Percentiles rank a stretch among this genome's conserved stretches.
Evolutionary conservation across 2,329 filamentous ascomycete species (phyloP).

Genomic region (Alternaria dauci): DNA sequence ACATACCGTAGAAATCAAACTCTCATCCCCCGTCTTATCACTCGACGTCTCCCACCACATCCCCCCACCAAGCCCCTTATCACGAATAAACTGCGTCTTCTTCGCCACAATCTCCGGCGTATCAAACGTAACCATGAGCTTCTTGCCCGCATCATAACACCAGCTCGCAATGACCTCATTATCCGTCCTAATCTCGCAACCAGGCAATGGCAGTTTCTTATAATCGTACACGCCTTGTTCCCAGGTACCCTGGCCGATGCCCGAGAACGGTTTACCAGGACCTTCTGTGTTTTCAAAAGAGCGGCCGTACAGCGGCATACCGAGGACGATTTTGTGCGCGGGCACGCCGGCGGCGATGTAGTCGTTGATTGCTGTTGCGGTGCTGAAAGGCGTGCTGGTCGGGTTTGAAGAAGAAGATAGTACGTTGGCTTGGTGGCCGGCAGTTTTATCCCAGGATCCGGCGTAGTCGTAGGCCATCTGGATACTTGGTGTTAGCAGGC

Average conservation of each 20-base stretch:
- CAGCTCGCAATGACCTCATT: conserved; percentile 36
- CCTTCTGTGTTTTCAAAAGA: conserved; percentile 47
- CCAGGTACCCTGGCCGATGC: conserved; percentile 46
- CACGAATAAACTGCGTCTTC: conserved; percentile 40
- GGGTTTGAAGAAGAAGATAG: conserved; percentile 37
- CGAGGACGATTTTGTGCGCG: conserved; percentile 47
- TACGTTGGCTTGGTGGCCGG: conserved; percentile 48
- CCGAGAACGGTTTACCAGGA: conserved; percentile 42
- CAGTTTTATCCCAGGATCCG: conserved; percentile 45
- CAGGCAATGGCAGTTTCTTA: conserved; percentile 44
- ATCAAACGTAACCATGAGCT: conserved; percentile 46
- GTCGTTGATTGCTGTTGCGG: conserved; percentile 40
- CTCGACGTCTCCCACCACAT: conserved; percentile 52
- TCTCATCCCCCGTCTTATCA: conserved; percentile 44
- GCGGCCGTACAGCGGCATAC: conserved; percentile 51
- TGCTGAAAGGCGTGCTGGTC: conserved; percentile 46
- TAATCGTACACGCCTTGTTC: conserved; percentile 50
- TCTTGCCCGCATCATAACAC: conserved; percentile 38
- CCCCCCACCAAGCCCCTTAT: conserved; percentile 44
- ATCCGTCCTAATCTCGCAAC: conserved; percentile 36
- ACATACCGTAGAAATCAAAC: conserved; percentile 44
- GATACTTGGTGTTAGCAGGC: background rate
- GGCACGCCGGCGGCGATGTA: conserved; percentile 45
- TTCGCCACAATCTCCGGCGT: conserved; percentile 42
- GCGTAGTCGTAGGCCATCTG: conserved; percentile 83